Percentiles rank a stretch among this genome's conserved stretches.
These are phyloP conservation scores for Cephalotrichum gorgonifer DNA, from an alignment of 2,329 filamentous ascomycete species.

Conservation along the genomic window DNA sequence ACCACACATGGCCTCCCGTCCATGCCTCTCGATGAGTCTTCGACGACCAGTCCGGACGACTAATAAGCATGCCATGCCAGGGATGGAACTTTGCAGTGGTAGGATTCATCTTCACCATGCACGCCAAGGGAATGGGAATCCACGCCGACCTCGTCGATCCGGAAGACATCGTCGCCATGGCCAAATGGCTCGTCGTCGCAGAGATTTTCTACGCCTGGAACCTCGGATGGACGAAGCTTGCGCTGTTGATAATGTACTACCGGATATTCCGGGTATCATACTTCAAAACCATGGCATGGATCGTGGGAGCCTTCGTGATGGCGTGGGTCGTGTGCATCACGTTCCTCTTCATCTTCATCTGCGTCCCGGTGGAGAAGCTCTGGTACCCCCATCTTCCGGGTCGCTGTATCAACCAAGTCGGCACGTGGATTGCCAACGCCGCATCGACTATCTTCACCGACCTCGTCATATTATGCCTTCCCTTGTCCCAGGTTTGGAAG, in stretches of 20 bases:
- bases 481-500: conserved; percentile 33
- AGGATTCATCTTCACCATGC: conserved; percentile 37
- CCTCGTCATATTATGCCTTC: conserved; percentile 31
- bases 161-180: conserved; percentile 28
- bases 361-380: conserved; percentile 35
- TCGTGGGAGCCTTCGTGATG: conserved; percentile 30
- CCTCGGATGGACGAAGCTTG: conserved; percentile 37
- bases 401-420: conserved; percentile 36
- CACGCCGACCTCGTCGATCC: conserved; percentile 28
- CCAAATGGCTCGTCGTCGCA: conserved; percentile 35
- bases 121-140: conserved; percentile 32
- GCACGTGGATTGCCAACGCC: conserved; percentile 38
- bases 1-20: too few species aligned
- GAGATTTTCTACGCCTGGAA: conserved; percentile 38
- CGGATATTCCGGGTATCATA: conserved; percentile 36
- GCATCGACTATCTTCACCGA: conserved; percentile 36
- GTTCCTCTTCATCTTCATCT: conserved; percentile 41
- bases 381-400: conserved; percentile 35
- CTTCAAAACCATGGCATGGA: conserved; percentile 29
- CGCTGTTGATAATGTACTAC: conserved; percentile 40
- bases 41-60: neutral
- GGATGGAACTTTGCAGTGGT: conserved; percentile 30
- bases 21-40: neutral
- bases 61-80: conserved; percentile 11
- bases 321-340: conserved; percentile 36